Evolutionary conservation across 23 red algal genomes (phyloP).

Genomic region (Gracilaria caudata): DNA sequence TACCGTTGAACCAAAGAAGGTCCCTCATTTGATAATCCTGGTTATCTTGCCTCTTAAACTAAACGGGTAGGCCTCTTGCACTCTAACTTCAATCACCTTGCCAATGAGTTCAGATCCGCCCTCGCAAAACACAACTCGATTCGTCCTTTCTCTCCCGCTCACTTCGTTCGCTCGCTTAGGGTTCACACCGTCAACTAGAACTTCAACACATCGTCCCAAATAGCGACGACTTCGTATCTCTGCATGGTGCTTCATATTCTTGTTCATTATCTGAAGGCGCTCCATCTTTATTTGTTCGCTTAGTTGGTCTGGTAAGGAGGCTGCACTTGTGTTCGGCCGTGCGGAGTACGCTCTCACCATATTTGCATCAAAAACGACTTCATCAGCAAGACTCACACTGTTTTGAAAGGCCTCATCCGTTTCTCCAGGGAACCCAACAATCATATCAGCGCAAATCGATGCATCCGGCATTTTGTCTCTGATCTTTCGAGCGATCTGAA

Average conservation of each 20-base stretch:
- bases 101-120: conserved; percentile 48
- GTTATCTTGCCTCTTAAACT: conserved; percentile 45
- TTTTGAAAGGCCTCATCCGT: conserved; percentile 87
- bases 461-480: conserved; percentile 91
- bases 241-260: conserved; percentile 64
- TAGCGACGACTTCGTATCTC: conserved; percentile 70
- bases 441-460: conserved; percentile 90
- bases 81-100: conserved; percentile 53
- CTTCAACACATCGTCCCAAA: conserved; percentile 79
- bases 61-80: conserved; percentile 76
- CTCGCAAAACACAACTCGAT: conserved; percentile 74
- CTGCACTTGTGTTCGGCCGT: conserved; percentile 82
- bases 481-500: conserved; percentile 74
- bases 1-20: neutral
- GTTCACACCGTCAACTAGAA: conserved; percentile 82
- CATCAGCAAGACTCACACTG: conserved; percentile 65
- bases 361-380: conserved; percentile 82
- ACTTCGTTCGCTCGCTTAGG: conserved; percentile 52
- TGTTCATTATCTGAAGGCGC: conserved; percentile 76
- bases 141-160: conserved; percentile 67
- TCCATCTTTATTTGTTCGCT: conserved; percentile 74
- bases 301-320: conserved; percentile 69
- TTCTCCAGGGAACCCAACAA: conserved; percentile 95
- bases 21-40: neutral
- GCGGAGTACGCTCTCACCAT: conserved; percentile 93